Evolutionary conservation across 2,329 filamentous ascomycete genomes (phyloP).

Genomic region (Pseudocercospora macadamiae): DNA sequence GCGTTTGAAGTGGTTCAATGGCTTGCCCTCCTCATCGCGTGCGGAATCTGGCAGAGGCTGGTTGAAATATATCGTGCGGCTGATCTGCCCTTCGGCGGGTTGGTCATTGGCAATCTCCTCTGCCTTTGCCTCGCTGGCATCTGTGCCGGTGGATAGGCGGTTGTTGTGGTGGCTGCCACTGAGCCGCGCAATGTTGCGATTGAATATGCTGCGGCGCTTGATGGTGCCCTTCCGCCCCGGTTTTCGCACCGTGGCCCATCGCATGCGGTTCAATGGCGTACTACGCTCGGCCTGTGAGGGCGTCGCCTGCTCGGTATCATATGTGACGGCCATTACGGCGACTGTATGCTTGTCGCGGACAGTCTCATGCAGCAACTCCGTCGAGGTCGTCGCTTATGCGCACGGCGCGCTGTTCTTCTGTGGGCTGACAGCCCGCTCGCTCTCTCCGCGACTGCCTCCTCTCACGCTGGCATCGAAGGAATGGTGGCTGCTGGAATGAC

Average conservation of each 20-base stretch:
- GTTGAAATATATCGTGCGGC: slow-evolving; percentile 80
- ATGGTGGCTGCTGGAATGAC: slow-evolving; percentile 8
- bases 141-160: slow-evolving; percentile 41
- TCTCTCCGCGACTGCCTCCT: background rate
- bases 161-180: slow-evolving; percentile 42
- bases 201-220: slow-evolving; percentile 82
- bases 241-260: slow-evolving; percentile 95
- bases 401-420: background rate
- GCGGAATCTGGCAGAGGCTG: slow-evolving; percentile 73
- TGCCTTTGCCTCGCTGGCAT: slow-evolving; percentile 38
- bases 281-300: slow-evolving; percentile 43
- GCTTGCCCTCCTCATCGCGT: slow-evolving; percentile 79
- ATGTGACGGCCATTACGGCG: slow-evolving; percentile 25
- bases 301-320: slow-evolving; percentile 21
- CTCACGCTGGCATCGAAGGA: slow-evolving; percentile 9
- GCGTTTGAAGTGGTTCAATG: slow-evolving; percentile 70
- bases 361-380: background rate
- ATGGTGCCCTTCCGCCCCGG: slow-evolving; percentile 72
- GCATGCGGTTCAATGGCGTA: slow-evolving; percentile 67
- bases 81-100: slow-evolving; percentile 42
- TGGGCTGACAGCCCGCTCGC: slow-evolving; percentile 6
- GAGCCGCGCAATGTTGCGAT: slow-evolving; percentile 53
- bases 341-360: slow-evolving; percentile 10
- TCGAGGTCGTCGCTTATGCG: background rate
- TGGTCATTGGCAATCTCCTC: slow-evolving; percentile 32